phyloP scores from a whole-genome alignment of 2,329 filamentous ascomycete genomes.

The Colletotrichum graminicola region DNA sequence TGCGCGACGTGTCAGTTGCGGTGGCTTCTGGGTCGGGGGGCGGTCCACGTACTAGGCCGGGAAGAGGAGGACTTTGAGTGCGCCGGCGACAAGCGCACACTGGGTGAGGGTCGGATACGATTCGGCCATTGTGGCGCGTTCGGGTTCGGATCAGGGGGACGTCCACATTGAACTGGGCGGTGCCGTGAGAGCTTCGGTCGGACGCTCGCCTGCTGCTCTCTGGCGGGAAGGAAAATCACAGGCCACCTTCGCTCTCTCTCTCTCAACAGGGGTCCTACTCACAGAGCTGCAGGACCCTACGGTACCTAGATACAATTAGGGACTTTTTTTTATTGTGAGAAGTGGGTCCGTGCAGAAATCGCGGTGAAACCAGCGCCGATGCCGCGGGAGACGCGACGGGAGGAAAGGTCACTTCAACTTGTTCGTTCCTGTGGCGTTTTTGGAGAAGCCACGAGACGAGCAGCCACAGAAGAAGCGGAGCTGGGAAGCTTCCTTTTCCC shows the following conservation, averaged over 20 bases:
- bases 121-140: conserved; percentile 73
- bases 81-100: conserved; percentile 86
- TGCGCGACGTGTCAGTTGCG: conserved; percentile 55
- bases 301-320: neutral
- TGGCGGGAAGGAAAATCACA: conserved; percentile 31
- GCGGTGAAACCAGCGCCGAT: conserved; percentile 35
- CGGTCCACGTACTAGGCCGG: conserved; percentile 84
- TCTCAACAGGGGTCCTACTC: conserved; percentile 35
- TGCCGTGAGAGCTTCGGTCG: conserved; percentile 32
- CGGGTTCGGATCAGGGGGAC: conserved; percentile 7
- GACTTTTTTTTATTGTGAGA: neutral
- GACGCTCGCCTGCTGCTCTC: neutral
- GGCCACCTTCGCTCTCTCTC: conserved; percentile 31
- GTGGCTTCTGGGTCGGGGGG: conserved; percentile 6
- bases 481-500: neutral
- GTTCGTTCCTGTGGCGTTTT: too few species aligned
- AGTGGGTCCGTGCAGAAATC: conserved; percentile 38
- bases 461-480: conserved; percentile 15
- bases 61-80: conserved; percentile 92
- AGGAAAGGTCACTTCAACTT: neutral
- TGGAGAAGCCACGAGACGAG: neutral
- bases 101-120: conserved; percentile 89
- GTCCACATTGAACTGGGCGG: conserved; percentile 42
- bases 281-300: conserved; percentile 16
- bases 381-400: neutral